These are phyloP conservation scores for Mycena sp. DNA, from an alignment of 1,284 basidiomycete genomes.

Conservation along the genomic window DNA sequence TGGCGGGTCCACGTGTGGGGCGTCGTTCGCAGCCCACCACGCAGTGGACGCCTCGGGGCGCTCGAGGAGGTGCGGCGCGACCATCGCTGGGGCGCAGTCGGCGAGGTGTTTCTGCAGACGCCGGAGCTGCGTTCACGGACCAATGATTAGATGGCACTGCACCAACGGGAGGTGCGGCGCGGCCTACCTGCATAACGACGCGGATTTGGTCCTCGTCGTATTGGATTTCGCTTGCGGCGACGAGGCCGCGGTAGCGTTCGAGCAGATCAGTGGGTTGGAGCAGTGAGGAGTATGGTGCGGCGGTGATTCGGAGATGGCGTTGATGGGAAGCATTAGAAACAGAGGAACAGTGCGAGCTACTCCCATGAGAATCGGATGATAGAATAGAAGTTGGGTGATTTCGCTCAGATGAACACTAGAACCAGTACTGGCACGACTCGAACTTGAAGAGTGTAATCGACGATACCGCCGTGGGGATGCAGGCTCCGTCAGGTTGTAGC, in stretches of 20 bases:
- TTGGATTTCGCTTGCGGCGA: constrained; percentile 60
- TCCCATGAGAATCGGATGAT: too few species aligned
- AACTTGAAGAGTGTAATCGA: too few species aligned
- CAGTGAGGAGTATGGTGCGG: constrained; percentile 4
- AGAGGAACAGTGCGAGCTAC: too few species aligned
- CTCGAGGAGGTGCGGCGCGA: constrained; percentile 43
- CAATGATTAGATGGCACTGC: too few species aligned
- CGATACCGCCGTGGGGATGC: too few species aligned
- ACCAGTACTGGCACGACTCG: too few species aligned
- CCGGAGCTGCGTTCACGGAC: constrained; percentile 48
- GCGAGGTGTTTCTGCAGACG: constrained; percentile 55
- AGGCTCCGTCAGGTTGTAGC: too few species aligned
- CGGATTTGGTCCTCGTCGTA: constrained; percentile 75
- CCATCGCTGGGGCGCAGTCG: constrained; percentile 58
- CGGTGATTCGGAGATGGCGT: too few species aligned
- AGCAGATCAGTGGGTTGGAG: constrained; percentile 51
- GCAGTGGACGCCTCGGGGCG: constrained; percentile 21
- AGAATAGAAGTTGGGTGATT: too few species aligned
- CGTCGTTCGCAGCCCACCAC: constrained; percentile 28
- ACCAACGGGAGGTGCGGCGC: too few species aligned
- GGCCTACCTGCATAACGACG: constrained; percentile 66
- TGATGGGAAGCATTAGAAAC: too few species aligned
- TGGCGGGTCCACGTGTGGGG: constrained; percentile 19
- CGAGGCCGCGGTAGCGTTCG: constrained; percentile 55
- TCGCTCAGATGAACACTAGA: too few species aligned